These are phyloP conservation scores for Trametes sanguinea DNA, from an alignment of 768 basidiomycete genomes.

Conservation along the genomic window DNA sequence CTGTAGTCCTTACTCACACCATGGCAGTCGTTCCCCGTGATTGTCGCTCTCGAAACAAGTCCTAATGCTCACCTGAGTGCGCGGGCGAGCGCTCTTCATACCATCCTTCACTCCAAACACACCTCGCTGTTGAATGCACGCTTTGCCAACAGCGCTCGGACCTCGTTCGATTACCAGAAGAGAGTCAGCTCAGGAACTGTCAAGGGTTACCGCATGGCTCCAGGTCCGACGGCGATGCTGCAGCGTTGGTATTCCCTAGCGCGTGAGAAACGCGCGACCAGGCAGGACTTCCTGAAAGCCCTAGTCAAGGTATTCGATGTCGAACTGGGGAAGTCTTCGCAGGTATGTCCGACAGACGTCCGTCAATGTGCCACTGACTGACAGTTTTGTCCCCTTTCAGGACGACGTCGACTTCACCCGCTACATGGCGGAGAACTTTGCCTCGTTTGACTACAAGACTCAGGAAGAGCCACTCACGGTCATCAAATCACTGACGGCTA, in stretches of 20 bases:
- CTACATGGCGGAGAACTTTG: constrained; percentile 95
- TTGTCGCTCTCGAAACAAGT: constrained; percentile 92
- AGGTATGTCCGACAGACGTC: constrained; percentile 41
- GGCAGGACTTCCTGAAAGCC: constrained; percentile 86
- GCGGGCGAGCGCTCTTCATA: constrained; percentile 79
- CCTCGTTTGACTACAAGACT: constrained; percentile 91
- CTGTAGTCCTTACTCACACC: not conserved
- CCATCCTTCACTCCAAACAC: constrained; percentile 85
- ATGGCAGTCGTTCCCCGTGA: constrained; percentile 81
- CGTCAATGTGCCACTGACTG: not conserved
- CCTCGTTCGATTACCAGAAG: constrained; percentile 84
- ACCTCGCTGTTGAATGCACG: constrained; percentile 86
- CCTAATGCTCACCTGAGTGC: constrained; percentile 57
- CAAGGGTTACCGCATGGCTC: constrained; percentile 68
- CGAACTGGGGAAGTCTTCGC: constrained; percentile 54
- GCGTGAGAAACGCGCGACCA: constrained; percentile 83
- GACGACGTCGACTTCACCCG: constrained; percentile 84
- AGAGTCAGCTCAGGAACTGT: constrained; percentile 49
- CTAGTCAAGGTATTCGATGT: constrained; percentile 85
- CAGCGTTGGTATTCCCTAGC: constrained; percentile 91
- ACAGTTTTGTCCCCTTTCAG: constrained; percentile 37
- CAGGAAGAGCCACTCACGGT: constrained; percentile 91
- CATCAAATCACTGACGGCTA: constrained; percentile 72
- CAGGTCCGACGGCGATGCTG: constrained; percentile 71
- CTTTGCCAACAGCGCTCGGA: constrained; percentile 76